Base-by-base conservation (phyloP, 306 rosid species). In the Casuarina cunninghamiana region DNA sequence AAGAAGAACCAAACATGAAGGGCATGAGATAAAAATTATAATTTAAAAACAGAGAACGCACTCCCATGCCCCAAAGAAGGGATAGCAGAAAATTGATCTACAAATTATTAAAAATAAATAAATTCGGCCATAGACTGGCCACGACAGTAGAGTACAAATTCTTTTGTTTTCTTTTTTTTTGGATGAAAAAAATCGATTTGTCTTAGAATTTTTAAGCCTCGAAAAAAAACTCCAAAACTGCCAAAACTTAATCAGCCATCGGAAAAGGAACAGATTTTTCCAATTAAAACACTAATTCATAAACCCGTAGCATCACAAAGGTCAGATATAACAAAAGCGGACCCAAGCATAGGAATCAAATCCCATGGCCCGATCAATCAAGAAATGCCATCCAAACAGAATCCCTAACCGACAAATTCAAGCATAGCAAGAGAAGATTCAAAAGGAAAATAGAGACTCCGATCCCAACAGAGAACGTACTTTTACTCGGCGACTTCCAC, bases 371-470 rank as follows among this genome's bases (percentile, higher is more conserved):
- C 5, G 32, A 66, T 66, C 71, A 39, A 66, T 41, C 17, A 7
- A 26, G 41, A 46, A 66, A 66, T 66, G 71, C 49, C 9, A 39
- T 41, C 74, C 53, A 60, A 39, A n/a, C 1, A 35, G 39, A 46
- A 82, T 55, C 73, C 82, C 71, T 62, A 63, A 65, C 35, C n/a
- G 72, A 44, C 54, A 9, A 49, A 43, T 32, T 6, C 13, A 75
- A 54, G 41, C 42, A 51, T 1, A n/a, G 41, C n/a, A 7, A 15
- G 39, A 39, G 48, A 13, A 65, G 1, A 65, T 19, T 32, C 1
- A 9, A 17, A 7, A 7, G 1, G 5, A 75, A 15, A 38, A 41
- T 26, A 10, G 35, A 19, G 48, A 17, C 16, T 41, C n/a, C 10
- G 5, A 12, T 15, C 44, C 10, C 3, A 51, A 8, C 10, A 57